phyloP scores from a whole-genome alignment of 108 stramenopile genomes.

The Nitzschia inconspicua region DNA sequence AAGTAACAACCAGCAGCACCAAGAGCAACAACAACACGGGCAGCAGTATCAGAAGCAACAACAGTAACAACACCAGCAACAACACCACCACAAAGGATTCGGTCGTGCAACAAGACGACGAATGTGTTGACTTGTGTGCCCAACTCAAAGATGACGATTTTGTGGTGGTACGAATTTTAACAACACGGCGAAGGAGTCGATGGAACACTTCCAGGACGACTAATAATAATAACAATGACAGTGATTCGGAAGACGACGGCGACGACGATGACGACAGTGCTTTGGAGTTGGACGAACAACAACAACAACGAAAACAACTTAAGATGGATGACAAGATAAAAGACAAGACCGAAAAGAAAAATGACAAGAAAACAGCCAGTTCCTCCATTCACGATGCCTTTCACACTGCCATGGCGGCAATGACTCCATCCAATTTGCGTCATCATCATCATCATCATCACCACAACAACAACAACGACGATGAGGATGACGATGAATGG shows the following conservation, averaged over 20 bases:
- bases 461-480: not conserved
- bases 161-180: constrained; percentile 21
- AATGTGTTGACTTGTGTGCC: constrained; percentile 10
- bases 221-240: constrained; percentile 13
- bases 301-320: not conserved
- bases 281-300: too few species aligned
- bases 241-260: not conserved
- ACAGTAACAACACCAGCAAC: too few species aligned
- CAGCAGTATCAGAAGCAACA: not conserved
- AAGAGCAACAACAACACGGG: not conserved
- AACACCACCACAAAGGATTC: not conserved
- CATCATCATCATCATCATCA: not conserved
- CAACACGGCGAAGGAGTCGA: constrained; percentile 6
- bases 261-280: constrained; percentile 7
- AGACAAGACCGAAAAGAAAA: not conserved
- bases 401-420: too few species aligned
- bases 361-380: too few species aligned
- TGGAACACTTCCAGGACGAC: constrained; percentile 16
- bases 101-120: not conserved
- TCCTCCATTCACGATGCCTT: too few species aligned
- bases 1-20: not conserved
- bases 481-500: constrained; percentile 9
- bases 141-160: constrained; percentile 29
- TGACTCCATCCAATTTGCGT: too few species aligned
- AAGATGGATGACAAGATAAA: not conserved